Percentiles rank a stretch among this genome's conserved stretches.
phyloP scores from a whole-genome alignment of 2,329 filamentous ascomycete species.

The Cladosporium austrohemisphaericum region DNA sequence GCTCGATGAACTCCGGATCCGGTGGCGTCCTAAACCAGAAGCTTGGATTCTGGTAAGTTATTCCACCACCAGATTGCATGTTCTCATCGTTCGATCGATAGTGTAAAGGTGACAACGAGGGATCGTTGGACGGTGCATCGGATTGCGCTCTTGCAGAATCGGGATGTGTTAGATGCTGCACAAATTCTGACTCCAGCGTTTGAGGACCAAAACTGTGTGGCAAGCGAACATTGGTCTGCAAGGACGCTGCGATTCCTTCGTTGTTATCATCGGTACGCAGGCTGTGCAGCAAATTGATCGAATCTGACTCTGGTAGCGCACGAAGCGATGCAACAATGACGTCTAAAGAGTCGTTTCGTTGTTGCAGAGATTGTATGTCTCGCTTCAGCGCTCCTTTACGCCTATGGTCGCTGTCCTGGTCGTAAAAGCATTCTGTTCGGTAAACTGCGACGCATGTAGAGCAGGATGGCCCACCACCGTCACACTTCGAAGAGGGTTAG shows the following conservation, averaged over 20 bases:
- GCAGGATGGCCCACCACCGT: conserved; percentile 47
- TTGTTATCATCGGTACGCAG: conserved; percentile 40
- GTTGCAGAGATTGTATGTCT: conserved; percentile 38
- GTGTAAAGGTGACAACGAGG: conserved; percentile 1
- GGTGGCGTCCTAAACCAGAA: conserved; percentile 32
- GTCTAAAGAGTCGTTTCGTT: conserved; percentile 34
- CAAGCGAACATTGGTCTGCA: conserved; percentile 38
- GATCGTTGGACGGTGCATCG: conserved; percentile 2
- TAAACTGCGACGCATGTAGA: conserved; percentile 51
- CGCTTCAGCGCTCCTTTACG: conserved; percentile 42
- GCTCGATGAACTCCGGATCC: conserved; percentile 34
- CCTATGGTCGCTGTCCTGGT: conserved; percentile 46
- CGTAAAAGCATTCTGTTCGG: conserved; percentile 48
- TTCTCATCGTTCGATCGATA: conserved; percentile 4
- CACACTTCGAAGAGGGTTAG: conserved; percentile 38
- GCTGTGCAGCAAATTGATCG: conserved; percentile 40
- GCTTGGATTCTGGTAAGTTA: conserved; percentile 5
- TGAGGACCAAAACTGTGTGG: conserved; percentile 31
- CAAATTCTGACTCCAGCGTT: conserved; percentile 33
- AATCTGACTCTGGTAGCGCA: conserved; percentile 44
- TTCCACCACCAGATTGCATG: neutral
- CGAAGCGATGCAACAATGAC: conserved; percentile 44
- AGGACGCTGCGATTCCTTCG: conserved; percentile 40
- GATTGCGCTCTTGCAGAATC: conserved; percentile 10
- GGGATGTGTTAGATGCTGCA: conserved; percentile 23